A percentile compares a stretch with the other conserved stretches of the same genome.
phyloP scores from a whole-genome alignment of 2,329 filamentous ascomycete species.

The Ophiognomonia clavigignenti-juglandacearum region DNA sequence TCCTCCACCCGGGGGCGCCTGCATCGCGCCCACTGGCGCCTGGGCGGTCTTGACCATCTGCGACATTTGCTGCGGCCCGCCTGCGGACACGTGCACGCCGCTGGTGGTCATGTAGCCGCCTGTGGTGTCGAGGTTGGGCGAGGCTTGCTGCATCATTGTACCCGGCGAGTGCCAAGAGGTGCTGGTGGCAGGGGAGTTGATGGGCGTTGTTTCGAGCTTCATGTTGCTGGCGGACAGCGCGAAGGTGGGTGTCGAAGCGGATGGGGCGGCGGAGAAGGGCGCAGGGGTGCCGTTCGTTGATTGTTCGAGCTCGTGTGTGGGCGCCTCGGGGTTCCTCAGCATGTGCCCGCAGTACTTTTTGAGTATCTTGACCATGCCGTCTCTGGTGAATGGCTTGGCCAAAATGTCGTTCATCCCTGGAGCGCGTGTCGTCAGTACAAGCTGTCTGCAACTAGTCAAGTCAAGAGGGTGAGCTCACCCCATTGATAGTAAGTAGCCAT shows the following conservation, averaged over 20 bases:
- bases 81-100: constrained; percentile 38
- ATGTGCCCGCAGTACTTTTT: constrained; percentile 85
- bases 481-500: constrained; percentile 97
- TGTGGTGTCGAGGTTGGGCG: constrained; percentile 40
- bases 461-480: constrained; percentile 53
- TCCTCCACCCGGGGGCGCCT: no score
- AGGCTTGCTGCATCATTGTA: constrained; percentile 43
- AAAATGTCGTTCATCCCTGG: constrained; percentile 95
- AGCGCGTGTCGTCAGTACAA: not conserved
- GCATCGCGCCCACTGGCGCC: constrained; percentile 29
- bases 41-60: constrained; percentile 33
- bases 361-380: constrained; percentile 77
- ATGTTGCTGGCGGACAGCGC: constrained; percentile 30
- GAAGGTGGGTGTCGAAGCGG: constrained; percentile 18
- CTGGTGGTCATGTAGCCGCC: constrained; percentile 29
- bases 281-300: constrained; percentile 22
- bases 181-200: constrained; percentile 46
- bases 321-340: constrained; percentile 55
- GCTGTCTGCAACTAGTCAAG: constrained; percentile 5
- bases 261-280: constrained; percentile 16
- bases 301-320: constrained; percentile 33
- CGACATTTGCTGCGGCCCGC: constrained; percentile 27
- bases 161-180: constrained; percentile 47
- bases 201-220: constrained; percentile 53
- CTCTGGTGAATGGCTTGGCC: constrained; percentile 92